Evolutionary conservation across 495 filamentous ascomycete genomes (phyloP), one percentile per base, ranked within the genome.

Genomic region (Penicillium egyptiacum): DNA sequence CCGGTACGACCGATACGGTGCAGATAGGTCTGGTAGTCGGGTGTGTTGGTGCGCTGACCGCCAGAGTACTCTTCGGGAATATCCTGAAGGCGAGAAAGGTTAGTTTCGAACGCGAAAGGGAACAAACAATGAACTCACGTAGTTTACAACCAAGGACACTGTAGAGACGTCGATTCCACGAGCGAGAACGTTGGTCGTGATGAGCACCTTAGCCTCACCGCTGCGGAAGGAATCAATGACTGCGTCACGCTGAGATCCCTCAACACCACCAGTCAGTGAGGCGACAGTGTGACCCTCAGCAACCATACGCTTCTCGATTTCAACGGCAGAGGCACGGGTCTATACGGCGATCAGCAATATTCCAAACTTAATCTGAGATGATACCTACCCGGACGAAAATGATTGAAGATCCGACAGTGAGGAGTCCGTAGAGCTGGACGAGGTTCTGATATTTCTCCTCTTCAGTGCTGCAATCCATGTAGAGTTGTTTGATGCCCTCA

Each of bases 1-100:
- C 95, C 95, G 1, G 95, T 98, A 68, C 94, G 90, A 56, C 94
- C 94, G 68, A 98, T 98, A 71, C 94, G 89, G 81, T 99, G 94
- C 40, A 99, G 88, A 68, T 99, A 99, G 5, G 95, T 98, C 72
- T 96, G 90, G 23, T 81, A 82, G 64, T 99, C 94, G 3, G 91
- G 85, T 35, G 74, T 62, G 23, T 77, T 70, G 30, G 67, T 57
- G 16, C 60, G 62, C 5, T 59, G 54, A 28, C 58, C 56, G 22
- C 57, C 55, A 40, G 48, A 61, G 58, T 37, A 69, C 14, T 56
- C 47, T 50, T 81, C 79, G 19, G 86, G 85, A 30, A 88, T 74
- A 65, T 88, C 86, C 80, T 85, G 50, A 9, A 28, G 7, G 59
- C 19, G 16, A 23, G 26, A 30, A 44, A 1, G 2, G 31, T 57